Evolutionary conservation across 2,329 filamentous ascomycete genomes (phyloP), one percentile per base, ranked within the genome.

Genomic region (Trichoderma koningii): DNA sequence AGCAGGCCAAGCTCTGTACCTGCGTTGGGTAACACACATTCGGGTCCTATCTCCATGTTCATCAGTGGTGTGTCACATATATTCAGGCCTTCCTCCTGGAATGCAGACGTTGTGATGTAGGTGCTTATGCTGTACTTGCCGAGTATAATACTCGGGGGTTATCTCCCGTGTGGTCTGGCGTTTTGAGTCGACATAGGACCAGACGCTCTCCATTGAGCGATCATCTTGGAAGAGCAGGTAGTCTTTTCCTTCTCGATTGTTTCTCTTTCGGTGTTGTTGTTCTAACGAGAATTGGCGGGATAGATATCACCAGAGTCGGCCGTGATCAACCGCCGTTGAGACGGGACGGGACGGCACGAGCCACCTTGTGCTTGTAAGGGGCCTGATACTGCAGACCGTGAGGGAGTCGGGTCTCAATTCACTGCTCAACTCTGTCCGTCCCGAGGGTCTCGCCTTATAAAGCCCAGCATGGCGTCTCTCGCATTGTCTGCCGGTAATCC

Each of bases 11-110:
- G 26, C 51, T 56, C 51, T 65, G 67, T 66, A 68, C 63, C 66
- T 68, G 48, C 67, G 67, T 38, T 69, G 67, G 65, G 67, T 67
- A 64, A 67, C 65, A 64, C 67, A 64, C 62, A 59, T 55, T 52
- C 52, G 63, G 53, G 64, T 66, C 64, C 47, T 48, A 52, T 56
- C 47, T 66, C 66, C 62, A 42, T 62, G 42, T 50, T 63, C 56
- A 53, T 57, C 61, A 64, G 60, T 28, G 50, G 64, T 55, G 66
- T 68, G 64, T 63, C 28, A 63, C 34, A 59, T 59, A 56, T 52
- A 64, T 38, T 51, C 53, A 64, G 47, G 64, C 48, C 63, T 60
- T 66, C 60, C 55, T 61, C 28, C 44, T 42, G 21, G 21, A 44
- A 47, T 34, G 44, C 10, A 45, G 44, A 55, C 66, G 48, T 45